Evolutionary conservation across 805 yeast species (phyloP), one percentile per base, ranked within the genome.

Genomic region (Lipomyces chichibuensis): DNA sequence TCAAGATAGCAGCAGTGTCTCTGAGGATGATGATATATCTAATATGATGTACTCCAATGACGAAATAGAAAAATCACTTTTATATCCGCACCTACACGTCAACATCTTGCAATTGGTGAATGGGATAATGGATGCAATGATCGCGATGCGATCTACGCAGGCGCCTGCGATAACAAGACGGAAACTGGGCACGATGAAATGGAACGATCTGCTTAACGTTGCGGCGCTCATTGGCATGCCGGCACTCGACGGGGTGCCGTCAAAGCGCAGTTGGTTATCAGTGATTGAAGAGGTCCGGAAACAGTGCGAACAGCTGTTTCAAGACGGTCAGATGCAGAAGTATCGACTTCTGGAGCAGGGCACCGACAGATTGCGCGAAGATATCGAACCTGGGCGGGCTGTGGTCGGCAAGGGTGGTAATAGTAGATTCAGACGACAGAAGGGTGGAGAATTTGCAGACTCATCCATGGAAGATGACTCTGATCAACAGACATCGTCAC

Each of bases 211-310:
- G 17, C 53, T 66, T 7, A 52, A 25, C 23, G 25, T 58, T 7
- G 65, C 70, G 2, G 64, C 67, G 3, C 14, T 66, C 27, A 29
- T 27, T 7, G 70, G 67, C 5, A 37, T 62, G 53, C 67, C 67
- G 13, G 59, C 51, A 4, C 49, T 63, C 2, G 66, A 63, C n/a
- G 33, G 17, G 23, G 17, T 35, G 9, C 59, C 27, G 7, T 14
- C 49, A 7, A 25, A 7, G 6, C 56, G 33, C 14, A 17, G 27
- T 27, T 62, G 65, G 65, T 8, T 62, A 17, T 13, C 27, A 8
- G 54, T 62, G 8, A n/a, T 65, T 9, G 32, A 39, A 8, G 23
- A 32, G n/a, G 64, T 57, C 13, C 32, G 35, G 37, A 32, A 23
- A 0, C 61, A 27, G 8, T 62, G 69, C 32, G 59, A 59, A 39